Conservation (phyloP, 2,329 filamentous ascomycete species). For the Acephala macrosclerotiorum region DNA sequence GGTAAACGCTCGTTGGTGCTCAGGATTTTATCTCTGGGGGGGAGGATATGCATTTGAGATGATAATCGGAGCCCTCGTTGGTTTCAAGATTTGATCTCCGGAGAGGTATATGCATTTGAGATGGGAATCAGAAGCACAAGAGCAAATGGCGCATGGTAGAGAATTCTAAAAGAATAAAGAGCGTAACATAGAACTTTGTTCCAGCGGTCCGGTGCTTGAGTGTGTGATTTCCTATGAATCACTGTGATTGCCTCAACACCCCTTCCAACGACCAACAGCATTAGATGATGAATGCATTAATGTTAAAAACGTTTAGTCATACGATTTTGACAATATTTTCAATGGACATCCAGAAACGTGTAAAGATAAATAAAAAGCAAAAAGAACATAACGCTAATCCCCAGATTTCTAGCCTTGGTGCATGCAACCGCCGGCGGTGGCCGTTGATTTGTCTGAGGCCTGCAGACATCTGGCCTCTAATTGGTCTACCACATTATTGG, state of each 20-base stretch:
- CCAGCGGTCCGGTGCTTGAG: neutral
- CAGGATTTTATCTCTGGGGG: neutral
- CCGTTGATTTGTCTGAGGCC: neutral
- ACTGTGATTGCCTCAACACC: neutral
- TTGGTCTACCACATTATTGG: slow-evolving; percentile 13
- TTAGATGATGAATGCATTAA: too few species aligned
- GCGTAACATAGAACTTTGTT: slow-evolving; percentile 6
- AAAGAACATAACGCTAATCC: neutral
- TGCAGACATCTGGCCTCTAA: slow-evolving; percentile 4
- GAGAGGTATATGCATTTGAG: slow-evolving; percentile 15
- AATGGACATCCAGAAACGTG: too few species aligned
- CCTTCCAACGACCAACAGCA: too few species aligned
- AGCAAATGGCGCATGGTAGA: slow-evolving; percentile 21
- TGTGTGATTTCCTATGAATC: neutral
- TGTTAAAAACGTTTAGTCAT: too few species aligned
- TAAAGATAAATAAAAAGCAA: too few species aligned
- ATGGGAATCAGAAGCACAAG: slow-evolving; percentile 17
- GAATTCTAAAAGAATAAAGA: slow-evolving; percentile 11
- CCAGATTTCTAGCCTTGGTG: slow-evolving; percentile 24
- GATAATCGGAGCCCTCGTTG: slow-evolving; percentile 12
- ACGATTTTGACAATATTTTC: too few species aligned
- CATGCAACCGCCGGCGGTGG: neutral
- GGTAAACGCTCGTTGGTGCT: neutral
- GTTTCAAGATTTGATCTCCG: neutral
- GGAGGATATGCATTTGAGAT: slow-evolving; percentile 19